Conservation (phyloP, 139 green algal species). For the Edaphochlamys debaryana region DNA sequence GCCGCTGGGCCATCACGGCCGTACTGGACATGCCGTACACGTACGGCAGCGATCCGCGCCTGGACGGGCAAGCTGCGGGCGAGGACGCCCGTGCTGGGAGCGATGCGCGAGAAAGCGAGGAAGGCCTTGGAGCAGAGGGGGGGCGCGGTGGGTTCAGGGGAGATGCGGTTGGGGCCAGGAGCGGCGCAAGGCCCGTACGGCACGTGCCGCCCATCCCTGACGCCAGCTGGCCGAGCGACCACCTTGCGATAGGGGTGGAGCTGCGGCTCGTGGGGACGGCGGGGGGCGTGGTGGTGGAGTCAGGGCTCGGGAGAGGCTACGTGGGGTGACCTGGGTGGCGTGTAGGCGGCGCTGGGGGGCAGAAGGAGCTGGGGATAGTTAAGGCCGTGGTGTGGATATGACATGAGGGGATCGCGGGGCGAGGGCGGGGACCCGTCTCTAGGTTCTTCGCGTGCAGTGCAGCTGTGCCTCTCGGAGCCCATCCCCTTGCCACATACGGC, state of each 20-base stretch:
- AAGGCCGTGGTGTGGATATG: no score
- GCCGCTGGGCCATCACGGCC: background rate
- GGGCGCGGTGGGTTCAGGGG: background rate
- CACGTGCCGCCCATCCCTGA: background rate
- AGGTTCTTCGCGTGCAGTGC: no score
- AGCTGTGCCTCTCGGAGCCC: no score
- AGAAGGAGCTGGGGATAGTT: no score
- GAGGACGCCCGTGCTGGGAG: no score
- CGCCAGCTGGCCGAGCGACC: constrained; percentile 14
- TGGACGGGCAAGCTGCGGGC: background rate
- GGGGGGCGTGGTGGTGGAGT: no score
- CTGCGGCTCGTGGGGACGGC: background rate
- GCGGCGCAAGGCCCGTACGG: background rate
- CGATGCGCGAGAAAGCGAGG: background rate
- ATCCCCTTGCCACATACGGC: no score
- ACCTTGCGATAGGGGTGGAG: constrained; percentile 10
- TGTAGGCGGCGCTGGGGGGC: no score
- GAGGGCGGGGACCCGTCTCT: no score
- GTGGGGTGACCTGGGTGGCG: no score
- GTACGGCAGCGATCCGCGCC: constrained; percentile 1
- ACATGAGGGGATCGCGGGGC: no score
- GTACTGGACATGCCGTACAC: constrained; percentile 28
- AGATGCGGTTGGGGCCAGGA: background rate
- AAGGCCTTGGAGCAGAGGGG: background rate
- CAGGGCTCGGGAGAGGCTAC: no score